Conservation (phyloP, 208 protist species). For the Blechomonas ayalai region DNA sequence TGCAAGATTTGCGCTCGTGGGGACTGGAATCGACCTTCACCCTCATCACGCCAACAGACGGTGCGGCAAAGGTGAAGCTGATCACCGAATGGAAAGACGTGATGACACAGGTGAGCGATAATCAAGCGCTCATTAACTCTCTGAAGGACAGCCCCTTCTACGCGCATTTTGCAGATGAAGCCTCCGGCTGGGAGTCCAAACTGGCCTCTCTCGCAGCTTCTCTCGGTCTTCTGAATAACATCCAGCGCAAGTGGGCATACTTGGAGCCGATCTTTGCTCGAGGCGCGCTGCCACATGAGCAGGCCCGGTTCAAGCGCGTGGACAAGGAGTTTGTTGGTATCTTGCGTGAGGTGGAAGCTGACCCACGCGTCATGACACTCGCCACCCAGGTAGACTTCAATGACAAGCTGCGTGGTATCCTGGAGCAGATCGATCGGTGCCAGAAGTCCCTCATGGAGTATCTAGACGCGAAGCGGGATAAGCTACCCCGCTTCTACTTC, state of each 20-base stretch:
- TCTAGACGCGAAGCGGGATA: slow-evolving; percentile 96
- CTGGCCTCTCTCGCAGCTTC: slow-evolving; percentile 77
- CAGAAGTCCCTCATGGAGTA: slow-evolving; percentile 96
- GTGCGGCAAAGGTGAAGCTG: slow-evolving; percentile 67
- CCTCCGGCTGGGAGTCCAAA: slow-evolving; percentile 86
- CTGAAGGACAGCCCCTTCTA: slow-evolving; percentile 96
- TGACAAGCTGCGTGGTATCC: slow-evolving; percentile 79
- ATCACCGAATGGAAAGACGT: slow-evolving; percentile 98
- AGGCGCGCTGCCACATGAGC: slow-evolving; percentile 94
- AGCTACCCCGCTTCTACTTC: slow-evolving; percentile 97
- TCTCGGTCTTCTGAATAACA: slow-evolving; percentile 86
- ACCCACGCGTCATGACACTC: slow-evolving; percentile 91
- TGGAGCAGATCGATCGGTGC: slow-evolving; percentile 95
- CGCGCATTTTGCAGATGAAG: slow-evolving; percentile 89
- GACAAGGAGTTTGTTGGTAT: slow-evolving; percentile 95
- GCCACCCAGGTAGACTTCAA: slow-evolving; percentile 74
- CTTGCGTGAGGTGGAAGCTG: slow-evolving; percentile 79
- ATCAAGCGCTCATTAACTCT: slow-evolving; percentile 92
- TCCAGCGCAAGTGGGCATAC: slow-evolving; percentile 97
- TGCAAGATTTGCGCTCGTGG: slow-evolving; percentile 94
- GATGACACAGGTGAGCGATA: slow-evolving; percentile 93
- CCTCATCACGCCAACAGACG: slow-evolving; percentile 54
- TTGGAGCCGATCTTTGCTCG: slow-evolving; percentile 97
- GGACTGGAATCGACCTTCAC: slow-evolving; percentile 85
- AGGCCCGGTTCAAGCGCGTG: slow-evolving; percentile 93